A percentile compares a stretch with the other conserved stretches of the same genome.
Conservation (phyloP, 352 stramenopile species). For the Phytopythium sindhum region DNA sequence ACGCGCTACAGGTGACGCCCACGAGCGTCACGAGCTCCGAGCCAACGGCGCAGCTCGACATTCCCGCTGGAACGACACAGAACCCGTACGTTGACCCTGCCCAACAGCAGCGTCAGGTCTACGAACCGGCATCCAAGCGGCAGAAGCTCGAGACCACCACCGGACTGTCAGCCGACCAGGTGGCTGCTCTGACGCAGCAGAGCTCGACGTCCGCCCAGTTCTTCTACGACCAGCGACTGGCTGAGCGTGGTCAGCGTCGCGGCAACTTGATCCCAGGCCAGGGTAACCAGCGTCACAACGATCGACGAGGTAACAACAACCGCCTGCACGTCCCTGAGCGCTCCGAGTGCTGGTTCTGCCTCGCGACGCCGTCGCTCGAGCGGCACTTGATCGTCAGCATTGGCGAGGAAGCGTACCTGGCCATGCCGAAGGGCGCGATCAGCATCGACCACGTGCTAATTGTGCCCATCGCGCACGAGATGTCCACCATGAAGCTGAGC, state of each 20-base stretch:
- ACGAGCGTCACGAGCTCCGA: constrained; percentile 24
- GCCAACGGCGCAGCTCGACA: constrained; percentile 37
- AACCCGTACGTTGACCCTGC: constrained; percentile 53
- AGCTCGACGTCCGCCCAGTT: constrained; percentile 44
- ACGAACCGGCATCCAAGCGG: constrained; percentile 38
- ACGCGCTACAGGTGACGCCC: constrained; percentile 64
- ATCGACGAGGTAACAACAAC: constrained; percentile 16
- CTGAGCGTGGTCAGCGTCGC: constrained; percentile 45
- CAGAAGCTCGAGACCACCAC: constrained; percentile 27
- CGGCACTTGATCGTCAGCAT: constrained; percentile 84
- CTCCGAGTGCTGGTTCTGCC: constrained; percentile 84
- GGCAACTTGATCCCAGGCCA: constrained; percentile 30
- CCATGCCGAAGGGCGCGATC: constrained; percentile 80
- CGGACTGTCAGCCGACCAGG: constrained; percentile 60
- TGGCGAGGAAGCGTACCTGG: constrained; percentile 72
- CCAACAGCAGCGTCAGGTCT: constrained; percentile 8
- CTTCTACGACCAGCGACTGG: constrained; percentile 74
- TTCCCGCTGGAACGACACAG: constrained; percentile 67
- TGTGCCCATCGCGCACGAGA: constrained; percentile 74
- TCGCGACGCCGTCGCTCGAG: constrained; percentile 72
- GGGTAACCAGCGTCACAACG: constrained; percentile 16
- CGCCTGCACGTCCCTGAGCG: constrained; percentile 41
- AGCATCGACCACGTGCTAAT: constrained; percentile 74
- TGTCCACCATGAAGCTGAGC: constrained; percentile 48
- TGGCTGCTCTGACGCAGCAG: constrained; percentile 56